phyloP scores from a whole-genome alignment of 768 basidiomycete species.

The Boletus pseudo-olivaceus region DNA sequence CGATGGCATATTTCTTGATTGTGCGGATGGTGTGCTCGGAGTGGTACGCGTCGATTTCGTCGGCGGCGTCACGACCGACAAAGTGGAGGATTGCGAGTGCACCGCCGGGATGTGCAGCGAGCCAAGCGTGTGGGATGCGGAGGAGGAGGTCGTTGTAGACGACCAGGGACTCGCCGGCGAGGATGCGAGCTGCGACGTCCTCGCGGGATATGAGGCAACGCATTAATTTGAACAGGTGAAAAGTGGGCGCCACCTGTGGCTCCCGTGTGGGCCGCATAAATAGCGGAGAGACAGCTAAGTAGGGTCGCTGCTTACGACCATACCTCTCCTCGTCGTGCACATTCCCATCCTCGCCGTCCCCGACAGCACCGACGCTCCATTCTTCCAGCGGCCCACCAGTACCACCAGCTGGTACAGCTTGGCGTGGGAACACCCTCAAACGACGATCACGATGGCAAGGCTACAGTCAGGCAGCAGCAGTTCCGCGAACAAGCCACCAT shows the following conservation, averaged over 20 bases:
- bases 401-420: background rate
- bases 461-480: constrained; percentile 4
- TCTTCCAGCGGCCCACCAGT: background rate
- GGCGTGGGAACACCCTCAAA: constrained; percentile 23
- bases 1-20: constrained; percentile 56
- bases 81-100: constrained; percentile 88
- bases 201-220: constrained; percentile 39
- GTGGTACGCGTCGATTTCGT: constrained; percentile 95
- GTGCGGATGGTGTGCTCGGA: constrained; percentile 36
- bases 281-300: constrained; percentile 6
- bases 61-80: constrained; percentile 89
- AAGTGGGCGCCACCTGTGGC: background rate
- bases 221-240: constrained; percentile 20
- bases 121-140: constrained; percentile 70
- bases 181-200: constrained; percentile 64
- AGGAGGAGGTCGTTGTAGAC: constrained; percentile 65
- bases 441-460: constrained; percentile 20
- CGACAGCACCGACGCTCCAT: constrained; percentile 8
- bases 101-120: constrained; percentile 88
- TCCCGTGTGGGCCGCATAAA: constrained; percentile 22
- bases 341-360: constrained; percentile 1
- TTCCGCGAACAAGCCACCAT: constrained; percentile 29
- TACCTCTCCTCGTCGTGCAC: constrained; percentile 7
- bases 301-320: background rate
- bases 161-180: constrained; percentile 72